These are phyloP conservation scores for Fusarium heterosporum DNA, from an alignment of 2,329 filamentous ascomycete genomes.

Conservation along the genomic window DNA sequence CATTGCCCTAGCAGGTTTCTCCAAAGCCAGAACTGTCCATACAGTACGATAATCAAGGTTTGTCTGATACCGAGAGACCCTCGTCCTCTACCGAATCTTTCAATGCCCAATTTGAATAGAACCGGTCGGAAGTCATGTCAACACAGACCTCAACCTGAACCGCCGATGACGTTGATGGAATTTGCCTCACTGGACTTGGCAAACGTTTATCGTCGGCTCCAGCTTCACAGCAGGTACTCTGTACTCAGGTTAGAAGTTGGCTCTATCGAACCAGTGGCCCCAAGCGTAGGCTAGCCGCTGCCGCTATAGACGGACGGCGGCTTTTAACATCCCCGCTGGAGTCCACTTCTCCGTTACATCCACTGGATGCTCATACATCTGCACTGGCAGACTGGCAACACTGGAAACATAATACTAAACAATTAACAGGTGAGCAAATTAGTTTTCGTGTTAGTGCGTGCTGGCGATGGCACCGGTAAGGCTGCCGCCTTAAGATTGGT, in stretches of 20 bases:
- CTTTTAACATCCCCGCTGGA: constrained; percentile 24
- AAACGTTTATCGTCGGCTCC: constrained; percentile 12
- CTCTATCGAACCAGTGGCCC: constrained; percentile 31
- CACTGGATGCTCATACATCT: constrained; percentile 21
- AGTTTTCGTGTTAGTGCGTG: neutral
- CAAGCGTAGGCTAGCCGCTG: constrained; percentile 34
- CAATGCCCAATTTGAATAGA: neutral
- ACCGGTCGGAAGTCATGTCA: constrained; percentile 1
- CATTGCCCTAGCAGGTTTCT: neutral
- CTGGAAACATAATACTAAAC: neutral
- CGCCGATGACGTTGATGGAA: neutral
- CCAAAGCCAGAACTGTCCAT: constrained; percentile 36
- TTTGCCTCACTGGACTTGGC: constrained; percentile 1
- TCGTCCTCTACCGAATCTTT: neutral
- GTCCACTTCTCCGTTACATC: constrained; percentile 21
- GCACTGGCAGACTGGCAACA: neutral
- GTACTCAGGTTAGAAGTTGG: neutral
- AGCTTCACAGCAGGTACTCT: neutral
- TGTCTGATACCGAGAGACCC: constrained; percentile 1
- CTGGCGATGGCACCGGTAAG: constrained; percentile 6
- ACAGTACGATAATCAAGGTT: neutral
- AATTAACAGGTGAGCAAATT: neutral
- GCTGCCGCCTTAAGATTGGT: constrained; percentile 19
- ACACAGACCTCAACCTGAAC: constrained; percentile 15
- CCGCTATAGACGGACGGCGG: constrained; percentile 34